Evolutionary conservation across 2,329 filamentous ascomycete species (phyloP), one percentile per base, ranked within the genome.

Genomic region (Tolypocladium amazonense): DNA sequence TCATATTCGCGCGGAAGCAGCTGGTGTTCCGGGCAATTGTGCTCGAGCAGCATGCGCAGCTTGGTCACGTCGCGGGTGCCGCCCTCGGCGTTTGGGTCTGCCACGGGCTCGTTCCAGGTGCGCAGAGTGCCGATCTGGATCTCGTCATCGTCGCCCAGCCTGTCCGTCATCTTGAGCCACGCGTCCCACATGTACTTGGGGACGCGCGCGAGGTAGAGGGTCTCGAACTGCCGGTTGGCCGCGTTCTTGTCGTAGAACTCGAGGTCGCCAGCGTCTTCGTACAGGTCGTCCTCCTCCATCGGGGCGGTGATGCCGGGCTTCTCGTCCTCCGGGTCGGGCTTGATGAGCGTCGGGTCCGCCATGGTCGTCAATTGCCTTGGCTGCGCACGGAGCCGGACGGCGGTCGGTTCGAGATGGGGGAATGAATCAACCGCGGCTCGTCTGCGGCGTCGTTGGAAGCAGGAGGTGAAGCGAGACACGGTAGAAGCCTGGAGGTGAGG

Each of bases 1-100:
- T 90, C 84, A 75, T 97, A 99, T 69, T 96, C 91, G 69, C 90
- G 90, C 14, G 92, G 92, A n/a, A 97, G 80, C 6, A 81, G 76
- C 65, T 88, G 82, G 70, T 96, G 91, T 63, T 85, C 80, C 9
- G 83, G 78, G 57, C 88, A 78, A 57, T 85, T 80, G 27, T 80
- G 80, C 67, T 81, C 78, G 52, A 96, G 80, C 63, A 91, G 82
- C 76, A 96, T 88, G 60, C 77, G 78, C 62, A 75, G 72, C 70
- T 78, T 73, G 30, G 70, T 73, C 62, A 71, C 64, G 33, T 71
- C 66, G 35, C 66, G 65, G 20, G 61, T 61, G 57, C 65, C 65
- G 18, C 78, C 75, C 66, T 81, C 77, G 30, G 76, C 71, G 63
- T 80, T 74, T 20, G 81, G 80, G 62, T 83, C 78, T 30, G 80